Evolutionary conservation across 2,329 filamentous ascomycete genomes (phyloP).

Genomic region (Macrophomina tecta): DNA sequence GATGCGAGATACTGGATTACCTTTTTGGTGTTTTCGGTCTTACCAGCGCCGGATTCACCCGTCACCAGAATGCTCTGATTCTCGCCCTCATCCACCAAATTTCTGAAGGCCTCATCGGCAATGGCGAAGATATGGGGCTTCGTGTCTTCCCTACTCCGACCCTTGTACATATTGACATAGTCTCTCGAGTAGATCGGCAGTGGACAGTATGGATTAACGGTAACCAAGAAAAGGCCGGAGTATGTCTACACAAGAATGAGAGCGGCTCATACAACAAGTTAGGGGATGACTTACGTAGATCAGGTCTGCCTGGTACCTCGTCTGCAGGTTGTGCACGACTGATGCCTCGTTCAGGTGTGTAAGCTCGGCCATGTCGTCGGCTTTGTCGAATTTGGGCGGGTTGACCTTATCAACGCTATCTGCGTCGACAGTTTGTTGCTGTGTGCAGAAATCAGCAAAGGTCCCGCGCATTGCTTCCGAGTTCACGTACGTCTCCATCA

Average conservation of each 20-base stretch:
- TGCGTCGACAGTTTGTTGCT: slow-evolving; percentile 85
- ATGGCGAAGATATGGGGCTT: slow-evolving; percentile 98
- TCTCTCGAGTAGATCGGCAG: slow-evolving; percentile 95
- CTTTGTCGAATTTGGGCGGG: slow-evolving; percentile 98
- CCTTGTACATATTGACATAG: slow-evolving; percentile 98
- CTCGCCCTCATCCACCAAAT: slow-evolving; percentile 89
- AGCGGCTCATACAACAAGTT: no score
- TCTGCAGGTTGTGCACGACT: slow-evolving; percentile 95
- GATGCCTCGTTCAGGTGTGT: slow-evolving; percentile 98
- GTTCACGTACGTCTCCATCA: slow-evolving; percentile 75
- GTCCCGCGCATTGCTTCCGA: neutral
- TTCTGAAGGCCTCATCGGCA: slow-evolving; percentile 95
- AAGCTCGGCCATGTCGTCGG: slow-evolving; percentile 98
- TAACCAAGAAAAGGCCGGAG: slow-evolving; percentile 94
- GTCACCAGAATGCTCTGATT: slow-evolving; percentile 99
- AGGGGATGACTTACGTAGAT: slow-evolving; percentile 70
- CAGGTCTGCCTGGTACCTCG: slow-evolving; percentile 91
- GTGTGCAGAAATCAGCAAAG: slow-evolving; percentile 8
- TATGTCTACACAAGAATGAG: slow-evolving; percentile 70
- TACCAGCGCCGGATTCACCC: slow-evolving; percentile 95
- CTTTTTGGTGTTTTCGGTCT: slow-evolving; percentile 99
- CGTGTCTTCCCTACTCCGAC: slow-evolving; percentile 87
- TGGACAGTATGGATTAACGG: slow-evolving; percentile 94
- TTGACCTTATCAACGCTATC: slow-evolving; percentile 98
- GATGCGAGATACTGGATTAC: slow-evolving; percentile 98